Base-by-base conservation (phyloP, 495 filamentous ascomycete species). In the Thozetella sp. region DNA sequence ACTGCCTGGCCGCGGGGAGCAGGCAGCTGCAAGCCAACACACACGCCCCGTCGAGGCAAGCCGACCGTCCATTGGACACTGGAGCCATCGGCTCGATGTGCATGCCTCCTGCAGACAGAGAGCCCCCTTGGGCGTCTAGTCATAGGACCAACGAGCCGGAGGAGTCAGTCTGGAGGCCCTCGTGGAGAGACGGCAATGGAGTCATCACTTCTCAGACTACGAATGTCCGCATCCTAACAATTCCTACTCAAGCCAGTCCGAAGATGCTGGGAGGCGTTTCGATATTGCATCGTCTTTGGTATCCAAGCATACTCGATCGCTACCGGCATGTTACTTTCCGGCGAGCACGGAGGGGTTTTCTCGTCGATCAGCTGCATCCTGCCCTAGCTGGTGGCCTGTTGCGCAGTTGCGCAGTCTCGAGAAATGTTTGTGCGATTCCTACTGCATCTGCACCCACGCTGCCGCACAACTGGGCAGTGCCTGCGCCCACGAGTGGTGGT, bases 51-150 rank as follows among this genome's bases (percentile, higher is more conserved):
- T 64, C 51, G 51, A 53, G 56, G 55, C 59, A 60, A 40, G 59
- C 56, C 19, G 27, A 20, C 43, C 54, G 43, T 57, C 59, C 64
- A 66, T 71, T 73, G 70, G 68, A 69, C 64, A 66, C 69, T 73
- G 70, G 68, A 69, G 58, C 61, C 53, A 25, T 58, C 58, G 25
- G 63, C 59, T 51, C 60, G 63, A 61, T 62, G 63, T 71, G 64
- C 64, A 65, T 57, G 43, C 54, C 53, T 60, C 51, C 61, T 71
- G 68, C 70, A 67, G 54, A 57, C 62, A 34, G 50, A 56, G 54
- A n/a, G 25, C 59, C 26, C 26, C 15, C 22, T 25, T 54, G 20
- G 25, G 17, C 52, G 22, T 15, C 15, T 54, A n/a, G 19, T 54
- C 52, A 34, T 54, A 30, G 25, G 52, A 30, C 52, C 52, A 34